These are phyloP conservation scores for Niebla homalea DNA, from an alignment of 495 filamentous ascomycete genomes.

Conservation along the genomic window DNA sequence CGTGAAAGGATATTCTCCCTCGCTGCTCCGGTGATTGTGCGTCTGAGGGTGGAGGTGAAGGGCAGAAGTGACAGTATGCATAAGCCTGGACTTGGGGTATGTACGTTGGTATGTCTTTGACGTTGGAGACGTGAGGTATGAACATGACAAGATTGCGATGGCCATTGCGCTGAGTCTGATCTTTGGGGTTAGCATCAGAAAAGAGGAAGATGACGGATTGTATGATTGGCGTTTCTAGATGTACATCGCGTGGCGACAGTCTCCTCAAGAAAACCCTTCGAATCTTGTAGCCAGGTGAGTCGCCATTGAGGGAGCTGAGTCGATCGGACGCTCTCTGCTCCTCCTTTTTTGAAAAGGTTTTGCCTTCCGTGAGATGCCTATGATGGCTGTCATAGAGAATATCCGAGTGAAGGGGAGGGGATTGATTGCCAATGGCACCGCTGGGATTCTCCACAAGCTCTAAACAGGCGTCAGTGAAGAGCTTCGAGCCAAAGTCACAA, in stretches of 20 bases:
- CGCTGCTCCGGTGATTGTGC: slow-evolving; percentile 13
- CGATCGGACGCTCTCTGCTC: background rate
- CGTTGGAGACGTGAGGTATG: slow-evolving; percentile 52
- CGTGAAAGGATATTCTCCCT: slow-evolving; percentile 54
- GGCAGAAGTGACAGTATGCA: slow-evolving; percentile 58
- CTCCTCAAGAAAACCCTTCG: slow-evolving; percentile 53
- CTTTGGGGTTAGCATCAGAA: background rate
- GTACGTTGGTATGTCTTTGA: slow-evolving; percentile 66
- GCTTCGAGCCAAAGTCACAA: slow-evolving; percentile 11
- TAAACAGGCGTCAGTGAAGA: slow-evolving; percentile 14
- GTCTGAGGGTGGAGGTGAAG: slow-evolving; percentile 11
- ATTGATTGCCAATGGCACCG: slow-evolving; percentile 49
- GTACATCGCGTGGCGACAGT: slow-evolving; percentile 68
- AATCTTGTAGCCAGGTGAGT: slow-evolving; percentile 38
- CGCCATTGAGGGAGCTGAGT: slow-evolving; percentile 20
- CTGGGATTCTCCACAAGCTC: slow-evolving; percentile 52
- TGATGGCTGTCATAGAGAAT: slow-evolving; percentile 47
- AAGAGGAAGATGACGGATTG: slow-evolving; percentile 62
- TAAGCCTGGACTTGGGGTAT: slow-evolving; percentile 62
- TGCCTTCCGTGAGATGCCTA: slow-evolving; percentile 2
- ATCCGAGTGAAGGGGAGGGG: slow-evolving; percentile 74
- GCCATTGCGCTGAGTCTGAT: background rate
- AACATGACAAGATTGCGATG: slow-evolving; percentile 54
- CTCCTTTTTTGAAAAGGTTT: background rate
- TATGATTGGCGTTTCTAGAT: slow-evolving; percentile 55